Conservation (phyloP, 345 rosid species). For the Bretschneidera sinensis region DNA sequence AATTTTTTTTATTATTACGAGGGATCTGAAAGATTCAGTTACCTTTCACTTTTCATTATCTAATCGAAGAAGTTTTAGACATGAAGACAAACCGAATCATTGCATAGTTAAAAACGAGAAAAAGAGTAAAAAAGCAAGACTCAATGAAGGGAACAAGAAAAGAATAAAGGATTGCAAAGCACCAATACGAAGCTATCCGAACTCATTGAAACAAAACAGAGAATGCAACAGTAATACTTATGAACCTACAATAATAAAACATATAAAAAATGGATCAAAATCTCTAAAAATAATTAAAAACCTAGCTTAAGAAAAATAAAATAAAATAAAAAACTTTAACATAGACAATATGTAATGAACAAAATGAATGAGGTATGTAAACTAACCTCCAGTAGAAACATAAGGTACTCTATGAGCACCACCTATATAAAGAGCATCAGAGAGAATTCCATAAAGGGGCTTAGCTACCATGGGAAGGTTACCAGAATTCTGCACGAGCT, state of each 20-base stretch:
- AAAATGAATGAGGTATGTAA: too few species aligned
- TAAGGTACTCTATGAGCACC: slow-evolving; percentile 83
- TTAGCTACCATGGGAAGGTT: slow-evolving; percentile 89
- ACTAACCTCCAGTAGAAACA: slow-evolving; percentile 78
- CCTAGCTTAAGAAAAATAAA: too few species aligned
- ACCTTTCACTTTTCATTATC: background rate
- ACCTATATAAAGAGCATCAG: slow-evolving; percentile 67
- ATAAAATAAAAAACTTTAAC: background rate
- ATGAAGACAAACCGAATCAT: too few species aligned
- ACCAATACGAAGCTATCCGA: background rate
- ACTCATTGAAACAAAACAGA: background rate
- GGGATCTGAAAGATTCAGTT: background rate
- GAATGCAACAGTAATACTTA: background rate
- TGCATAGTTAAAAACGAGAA: background rate
- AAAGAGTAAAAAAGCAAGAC: background rate
- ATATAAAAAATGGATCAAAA: background rate
- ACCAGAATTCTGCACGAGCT: slow-evolving; percentile 78
- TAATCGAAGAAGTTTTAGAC: background rate
- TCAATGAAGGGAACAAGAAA: background rate
- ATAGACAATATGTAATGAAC: background rate
- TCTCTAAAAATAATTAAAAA: background rate
- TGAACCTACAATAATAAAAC: background rate
- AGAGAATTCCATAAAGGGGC: slow-evolving; percentile 77
- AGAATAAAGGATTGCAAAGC: background rate
- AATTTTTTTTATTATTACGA: too few species aligned